Conservation (phyloP, 306 rosid species). For the Fragaria nilgerrensis region DNA sequence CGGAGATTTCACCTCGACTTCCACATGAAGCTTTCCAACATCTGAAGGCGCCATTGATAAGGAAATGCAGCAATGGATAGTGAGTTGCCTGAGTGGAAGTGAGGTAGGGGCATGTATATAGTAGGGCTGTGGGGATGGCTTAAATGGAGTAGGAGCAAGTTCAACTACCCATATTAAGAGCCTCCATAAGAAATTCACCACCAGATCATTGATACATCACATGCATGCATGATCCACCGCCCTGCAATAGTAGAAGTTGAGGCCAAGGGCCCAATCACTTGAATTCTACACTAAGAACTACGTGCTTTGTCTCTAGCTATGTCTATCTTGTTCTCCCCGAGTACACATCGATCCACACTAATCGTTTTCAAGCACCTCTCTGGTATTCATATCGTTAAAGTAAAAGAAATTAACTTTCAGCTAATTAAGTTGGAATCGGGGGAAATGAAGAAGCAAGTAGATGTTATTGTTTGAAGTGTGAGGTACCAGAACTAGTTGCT, state of each 20-base stretch:
- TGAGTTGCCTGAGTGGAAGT: neutral
- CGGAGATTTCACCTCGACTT: slow-evolving; percentile 42
- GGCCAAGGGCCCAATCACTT: slow-evolving; percentile 7
- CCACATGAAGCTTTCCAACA: slow-evolving; percentile 39
- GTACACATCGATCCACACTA: too few species aligned
- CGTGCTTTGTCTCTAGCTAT: neutral
- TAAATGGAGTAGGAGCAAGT: slow-evolving; percentile 39
- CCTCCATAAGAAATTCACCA: neutral
- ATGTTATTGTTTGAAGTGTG: neutral
- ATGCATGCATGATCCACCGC: slow-evolving; percentile 1
- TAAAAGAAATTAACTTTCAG: neutral
- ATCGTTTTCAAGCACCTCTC: too few species aligned
- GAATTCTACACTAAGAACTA: neutral
- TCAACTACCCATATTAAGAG: slow-evolving; percentile 35
- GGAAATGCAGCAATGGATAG: neutral
- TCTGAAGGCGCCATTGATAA: slow-evolving; percentile 30
- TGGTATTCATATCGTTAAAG: too few species aligned
- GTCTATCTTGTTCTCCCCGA: too few species aligned
- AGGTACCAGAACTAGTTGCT: neutral
- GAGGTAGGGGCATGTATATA: slow-evolving; percentile 1
- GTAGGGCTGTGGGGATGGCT: slow-evolving; percentile 7
- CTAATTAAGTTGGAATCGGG: neutral
- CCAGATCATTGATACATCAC: neutral
- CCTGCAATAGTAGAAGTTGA: neutral
- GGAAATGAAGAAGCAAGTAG: neutral